Conservation (phyloP, 148 eudicot genomes). For the Vaccinium darrowii region DNA sequence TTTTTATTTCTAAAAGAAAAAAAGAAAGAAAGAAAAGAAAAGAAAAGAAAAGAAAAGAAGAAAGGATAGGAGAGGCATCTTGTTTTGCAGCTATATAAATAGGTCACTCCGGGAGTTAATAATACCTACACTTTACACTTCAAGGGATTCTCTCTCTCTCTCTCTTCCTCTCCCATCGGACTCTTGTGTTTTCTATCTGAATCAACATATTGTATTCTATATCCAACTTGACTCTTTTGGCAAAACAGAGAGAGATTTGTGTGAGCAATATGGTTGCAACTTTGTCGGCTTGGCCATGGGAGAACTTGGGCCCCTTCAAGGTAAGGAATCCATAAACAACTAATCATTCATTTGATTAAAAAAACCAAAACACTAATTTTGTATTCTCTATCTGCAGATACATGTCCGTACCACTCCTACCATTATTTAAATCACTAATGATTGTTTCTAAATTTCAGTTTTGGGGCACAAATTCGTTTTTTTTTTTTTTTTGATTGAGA, state of each 20-base stretch:
- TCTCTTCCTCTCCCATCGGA: neutral
- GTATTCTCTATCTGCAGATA: neutral
- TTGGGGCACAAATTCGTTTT: neutral
- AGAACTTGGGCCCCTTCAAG: constrained; percentile 66
- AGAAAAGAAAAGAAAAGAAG: too few relatives aligned
- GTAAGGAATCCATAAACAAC: constrained; percentile 27
- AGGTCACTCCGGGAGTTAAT: neutral
- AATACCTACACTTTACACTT: neutral
- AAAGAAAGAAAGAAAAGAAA: too few relatives aligned
- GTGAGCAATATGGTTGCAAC: constrained; percentile 52
- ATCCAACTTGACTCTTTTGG: neutral
- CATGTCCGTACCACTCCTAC: neutral
- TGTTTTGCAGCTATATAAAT: constrained; percentile 3
- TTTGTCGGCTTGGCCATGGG: constrained; percentile 77
- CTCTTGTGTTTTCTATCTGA: neutral
- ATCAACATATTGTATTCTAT: neutral
- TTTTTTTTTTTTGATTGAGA: too few relatives aligned
- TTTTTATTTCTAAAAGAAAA: too few relatives aligned
- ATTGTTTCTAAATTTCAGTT: neutral
- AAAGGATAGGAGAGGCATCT: too few relatives aligned
- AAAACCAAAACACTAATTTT: neutral
- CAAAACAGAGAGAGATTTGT: neutral
- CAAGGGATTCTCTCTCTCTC: constrained; percentile 1
- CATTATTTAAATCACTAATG: too few relatives aligned
- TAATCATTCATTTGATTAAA: neutral